These are phyloP conservation scores for Phytophthora foliorum DNA, from an alignment of 352 stramenopile species.

Conservation along the genomic window DNA sequence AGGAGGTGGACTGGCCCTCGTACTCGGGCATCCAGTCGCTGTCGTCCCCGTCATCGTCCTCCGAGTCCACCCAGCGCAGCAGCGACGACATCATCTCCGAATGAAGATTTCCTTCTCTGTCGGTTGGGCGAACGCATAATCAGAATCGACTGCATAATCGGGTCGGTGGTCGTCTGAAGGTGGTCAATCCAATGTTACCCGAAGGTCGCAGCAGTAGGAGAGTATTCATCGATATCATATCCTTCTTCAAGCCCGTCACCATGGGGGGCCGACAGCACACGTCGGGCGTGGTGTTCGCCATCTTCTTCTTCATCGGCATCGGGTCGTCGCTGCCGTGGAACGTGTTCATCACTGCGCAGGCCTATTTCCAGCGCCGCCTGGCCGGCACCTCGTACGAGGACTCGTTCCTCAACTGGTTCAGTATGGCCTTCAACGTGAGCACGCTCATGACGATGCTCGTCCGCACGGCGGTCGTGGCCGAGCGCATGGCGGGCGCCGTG, in stretches of 20 bases:
- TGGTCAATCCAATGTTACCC: conserved; percentile 18
- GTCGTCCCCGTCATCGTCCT: conserved; percentile 42
- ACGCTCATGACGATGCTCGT: conserved; percentile 82
- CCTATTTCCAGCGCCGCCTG: conserved; percentile 81
- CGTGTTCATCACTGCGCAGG: conserved; percentile 87
- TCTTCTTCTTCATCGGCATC: conserved; percentile 86
- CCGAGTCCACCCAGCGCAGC: conserved; percentile 33
- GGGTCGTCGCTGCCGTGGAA: conserved; percentile 87
- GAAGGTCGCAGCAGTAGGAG: conserved; percentile 32
- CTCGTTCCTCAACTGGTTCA: conserved; percentile 91
- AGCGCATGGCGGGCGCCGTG: conserved; percentile 69
- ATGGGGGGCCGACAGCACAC: conserved; percentile 42
- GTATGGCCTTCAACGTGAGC: conserved; percentile 85
- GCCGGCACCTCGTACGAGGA: conserved; percentile 71
- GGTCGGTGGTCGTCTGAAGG: not conserved
- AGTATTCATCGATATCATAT: not conserved
- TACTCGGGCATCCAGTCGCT: conserved; percentile 42
- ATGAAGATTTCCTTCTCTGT: conserved; percentile 13
- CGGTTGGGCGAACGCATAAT: conserved; percentile 18
- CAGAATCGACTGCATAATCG: conserved; percentile 14
- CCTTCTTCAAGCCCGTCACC: conserved; percentile 15
- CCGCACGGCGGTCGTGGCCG: conserved; percentile 65
- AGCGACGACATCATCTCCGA: conserved; percentile 35
- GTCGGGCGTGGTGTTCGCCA: conserved; percentile 61
- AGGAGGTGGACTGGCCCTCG: conserved; percentile 32